Evolutionary conservation across 805 yeast species (phyloP).

Genomic region (Torulaspora gathmanii): DNA sequence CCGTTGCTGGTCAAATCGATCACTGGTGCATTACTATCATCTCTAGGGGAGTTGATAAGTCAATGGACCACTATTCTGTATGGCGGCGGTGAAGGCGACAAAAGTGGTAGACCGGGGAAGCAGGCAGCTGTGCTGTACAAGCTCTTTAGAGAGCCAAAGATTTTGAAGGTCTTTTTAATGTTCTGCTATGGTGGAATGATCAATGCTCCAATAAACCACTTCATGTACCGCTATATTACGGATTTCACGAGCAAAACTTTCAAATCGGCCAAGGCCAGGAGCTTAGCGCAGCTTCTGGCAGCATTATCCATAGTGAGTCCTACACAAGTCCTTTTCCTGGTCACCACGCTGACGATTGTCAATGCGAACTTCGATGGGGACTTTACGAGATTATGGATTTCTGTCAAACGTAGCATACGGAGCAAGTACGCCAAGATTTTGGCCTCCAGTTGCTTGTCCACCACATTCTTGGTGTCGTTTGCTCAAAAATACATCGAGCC

Average conservation of each 20-base stretch:
- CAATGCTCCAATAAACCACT: slow-evolving; percentile 27
- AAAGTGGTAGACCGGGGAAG: neutral
- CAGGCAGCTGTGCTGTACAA: neutral
- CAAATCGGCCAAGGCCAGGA: slow-evolving; percentile 12
- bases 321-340: slow-evolving; percentile 20
- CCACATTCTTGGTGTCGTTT: slow-evolving; percentile 20
- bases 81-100: neutral
- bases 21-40: slow-evolving; percentile 23
- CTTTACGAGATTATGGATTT: slow-evolving; percentile 3
- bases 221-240: slow-evolving; percentile 20
- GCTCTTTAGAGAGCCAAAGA: slow-evolving; percentile 10
- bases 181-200: slow-evolving; percentile 22
- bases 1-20: slow-evolving; percentile 18
- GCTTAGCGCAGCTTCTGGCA: slow-evolving; percentile 19
- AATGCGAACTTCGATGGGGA: slow-evolving; percentile 12
- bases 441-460: slow-evolving; percentile 20
- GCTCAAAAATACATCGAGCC: slow-evolving; percentile 23
- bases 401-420: slow-evolving; percentile 11
- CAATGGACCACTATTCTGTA: slow-evolving; percentile 14
- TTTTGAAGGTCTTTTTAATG: slow-evolving; percentile 17
- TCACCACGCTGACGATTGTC: slow-evolving; percentile 18
- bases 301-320: slow-evolving; percentile 23
- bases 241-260: slow-evolving; percentile 9
- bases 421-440: slow-evolving; percentile 17
- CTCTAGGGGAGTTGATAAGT: slow-evolving; percentile 21